Base-by-base conservation (phyloP, 176 grass and related monocot genomes). In the Oryza punctata region DNA sequence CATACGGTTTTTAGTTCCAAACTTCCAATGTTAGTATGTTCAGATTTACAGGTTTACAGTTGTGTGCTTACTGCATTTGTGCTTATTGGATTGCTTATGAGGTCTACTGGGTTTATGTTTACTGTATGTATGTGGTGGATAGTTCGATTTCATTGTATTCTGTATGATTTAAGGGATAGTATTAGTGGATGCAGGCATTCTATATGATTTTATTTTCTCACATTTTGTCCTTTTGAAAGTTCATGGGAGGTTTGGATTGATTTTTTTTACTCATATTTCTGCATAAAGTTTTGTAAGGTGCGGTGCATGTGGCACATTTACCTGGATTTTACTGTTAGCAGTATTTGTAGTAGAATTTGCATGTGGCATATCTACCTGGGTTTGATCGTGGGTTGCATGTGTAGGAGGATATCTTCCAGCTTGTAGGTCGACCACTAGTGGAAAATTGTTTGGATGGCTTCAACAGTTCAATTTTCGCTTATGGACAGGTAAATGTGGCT, bases 381-480 rank as follows among this genome's bases (percentile, higher is more conserved):
- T 69, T 61, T 82, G 13, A 77, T 64, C 10, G 52, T 63, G 29
- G 61, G n/a, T 49, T 78, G 69, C 61, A 40, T 70, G 3, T 41
- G 37, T 72, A 93, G 91, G 91, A 89, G 66, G 80, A 89, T 33
- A 73, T 93, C 64, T 93, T 89, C 74, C 75, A 72, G 29, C 87
- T 93, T 54, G 91, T 89, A 4, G 91, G 91, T 13, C 19, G 81
- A 76, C 87, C 87, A 3, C 73, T 93, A 27, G 87, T 93, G n/a
- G 91, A 93, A 57, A 93, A 93, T 33, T 93, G 91, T 81, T 63
- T 93, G 59, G 70, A 80, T 45, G 91, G 91, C 10, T 93, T 93
- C 61, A 93, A 93, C 45, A 93, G 91, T 65, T 93, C 91, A 57
- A 93, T 93, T 50, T 93, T 93, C 66, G 91, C 87, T 15, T 93